Conservation (phyloP, 2,329 filamentous ascomycete genomes). For the Acrocalymma vagum region DNA sequence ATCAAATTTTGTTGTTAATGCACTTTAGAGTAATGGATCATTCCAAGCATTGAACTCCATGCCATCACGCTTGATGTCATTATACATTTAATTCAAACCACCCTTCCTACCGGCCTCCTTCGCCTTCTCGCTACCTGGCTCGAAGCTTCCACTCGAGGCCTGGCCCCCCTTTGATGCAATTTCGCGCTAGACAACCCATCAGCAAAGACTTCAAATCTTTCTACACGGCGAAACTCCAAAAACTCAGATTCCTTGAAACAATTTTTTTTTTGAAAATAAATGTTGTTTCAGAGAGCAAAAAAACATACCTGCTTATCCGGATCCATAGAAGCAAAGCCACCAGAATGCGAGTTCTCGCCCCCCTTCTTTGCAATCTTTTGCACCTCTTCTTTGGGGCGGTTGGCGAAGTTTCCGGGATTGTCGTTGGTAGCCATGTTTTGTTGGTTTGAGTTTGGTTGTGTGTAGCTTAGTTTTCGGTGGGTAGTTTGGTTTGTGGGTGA, state of each 20-base stretch:
- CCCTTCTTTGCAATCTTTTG: conserved; percentile 55
- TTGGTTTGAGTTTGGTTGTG: no score
- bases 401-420: conserved; percentile 61
- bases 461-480: no score
- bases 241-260: no score
- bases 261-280: background rate
- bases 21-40: no score
- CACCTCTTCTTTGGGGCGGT: conserved; percentile 58
- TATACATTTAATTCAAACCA: conserved; percentile 42
- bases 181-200: conserved; percentile 51
- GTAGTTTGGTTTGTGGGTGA: no score
- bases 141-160: conserved; percentile 63
- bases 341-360: conserved; percentile 46
- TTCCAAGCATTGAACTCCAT: no score
- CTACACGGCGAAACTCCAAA: no score
- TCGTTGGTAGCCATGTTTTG: conserved; percentile 48
- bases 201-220: no score
- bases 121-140: conserved; percentile 61
- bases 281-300: background rate
- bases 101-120: conserved; percentile 65
- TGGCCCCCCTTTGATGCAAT: conserved; percentile 66
- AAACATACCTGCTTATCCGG: conserved; percentile 40
- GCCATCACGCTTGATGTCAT: no score
- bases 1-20: no score
- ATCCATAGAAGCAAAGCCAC: conserved; percentile 49